Evolutionary conservation across 495 filamentous ascomycete species (phyloP), one percentile per base, ranked within the genome.

Genomic region (Talaromyces stipitatus): DNA sequence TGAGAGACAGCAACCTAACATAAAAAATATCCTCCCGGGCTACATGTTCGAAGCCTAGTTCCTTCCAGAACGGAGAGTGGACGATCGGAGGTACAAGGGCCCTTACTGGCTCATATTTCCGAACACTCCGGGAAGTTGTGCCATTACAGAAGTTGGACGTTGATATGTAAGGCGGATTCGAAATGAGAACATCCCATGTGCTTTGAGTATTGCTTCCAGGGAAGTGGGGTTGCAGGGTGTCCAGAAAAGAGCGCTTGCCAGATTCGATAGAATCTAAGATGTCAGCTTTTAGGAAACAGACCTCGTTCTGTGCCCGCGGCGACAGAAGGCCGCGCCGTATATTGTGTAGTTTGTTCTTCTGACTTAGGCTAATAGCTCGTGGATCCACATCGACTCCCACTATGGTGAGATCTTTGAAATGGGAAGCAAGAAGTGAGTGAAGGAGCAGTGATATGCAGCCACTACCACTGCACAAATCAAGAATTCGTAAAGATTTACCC

Each of bases 151-250:
- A 95, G 1, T 75, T 73, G 0, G 52, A 16, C 0, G 67, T 65
- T 10, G 91, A 92, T 48, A 98, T 87, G 68, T 98, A 97, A 0
- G 94, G 94, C 10, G 94, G 94, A 69, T 98, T 98, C 4, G 87
- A 83, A 29, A 91, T 82, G 0, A 98, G 66, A n/a, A 98, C 64
- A 60, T 95, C 88, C 56, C 79, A 83, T 2, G 23, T 55, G 23
- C 12, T 23, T 38, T 53, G 18, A 51, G 3, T 9, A 10, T 50
- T 14, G 7, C 51, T 33, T 52, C 41, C 28, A 29, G 26, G 20
- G 23, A 62, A 52, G 4, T 36, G 47, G 4, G 45, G 26, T 7
- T 29, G 51, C 4, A 69, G 46, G 9, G 65, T 26, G 6, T 56
- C 54, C 36, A 64, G 43, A 41, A 67, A 29, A 10, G 27, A 18